Conservation (phyloP, 805 yeast species). For the Metschnikowia chrysomelidarum region DNA sequence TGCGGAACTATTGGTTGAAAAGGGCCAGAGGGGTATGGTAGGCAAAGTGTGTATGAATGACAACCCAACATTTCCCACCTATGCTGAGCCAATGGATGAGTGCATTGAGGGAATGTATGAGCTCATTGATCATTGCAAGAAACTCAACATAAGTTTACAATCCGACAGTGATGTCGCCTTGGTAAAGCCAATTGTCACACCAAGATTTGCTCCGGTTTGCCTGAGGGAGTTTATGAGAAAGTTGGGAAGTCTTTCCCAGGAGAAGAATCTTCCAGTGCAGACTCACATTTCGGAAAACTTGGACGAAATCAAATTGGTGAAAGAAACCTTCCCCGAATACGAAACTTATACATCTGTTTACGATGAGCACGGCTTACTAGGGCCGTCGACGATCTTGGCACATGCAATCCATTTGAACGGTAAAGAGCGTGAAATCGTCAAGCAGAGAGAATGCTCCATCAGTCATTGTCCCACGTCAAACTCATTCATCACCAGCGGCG, state of each 20-base stretch:
- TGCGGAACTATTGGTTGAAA: slow-evolving; percentile 62
- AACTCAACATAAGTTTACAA: slow-evolving; percentile 47
- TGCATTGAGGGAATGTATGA: slow-evolving; percentile 51
- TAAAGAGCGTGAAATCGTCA: slow-evolving; percentile 60
- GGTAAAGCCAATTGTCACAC: slow-evolving; percentile 79
- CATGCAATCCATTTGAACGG: slow-evolving; percentile 80
- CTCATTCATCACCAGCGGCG: slow-evolving; percentile 85
- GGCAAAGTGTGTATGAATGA: slow-evolving; percentile 95
- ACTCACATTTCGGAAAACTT: slow-evolving; percentile 88
- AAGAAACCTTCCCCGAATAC: slow-evolving; percentile 67
- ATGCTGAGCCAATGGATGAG: slow-evolving; percentile 59
- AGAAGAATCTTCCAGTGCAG: slow-evolving; percentile 64
- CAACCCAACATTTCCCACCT: slow-evolving; percentile 62
- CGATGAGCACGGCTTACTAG: slow-evolving; percentile 57
- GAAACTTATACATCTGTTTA: slow-evolving; percentile 75
- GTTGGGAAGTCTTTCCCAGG: slow-evolving; percentile 57
- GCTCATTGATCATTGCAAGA: slow-evolving; percentile 55
- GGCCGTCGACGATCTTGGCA: slow-evolving; percentile 72
- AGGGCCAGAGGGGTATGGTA: slow-evolving; percentile 84
- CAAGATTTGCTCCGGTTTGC: slow-evolving; percentile 92
- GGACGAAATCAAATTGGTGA: slow-evolving; percentile 73
- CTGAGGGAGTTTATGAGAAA: slow-evolving; percentile 56
- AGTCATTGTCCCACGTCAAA: slow-evolving; percentile 95
- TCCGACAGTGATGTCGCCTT: slow-evolving; percentile 30
- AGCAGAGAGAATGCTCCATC: slow-evolving; percentile 59